phyloP scores from a whole-genome alignment of 805 yeast genomes.

The Diddensiella santjacobensis region DNA sequence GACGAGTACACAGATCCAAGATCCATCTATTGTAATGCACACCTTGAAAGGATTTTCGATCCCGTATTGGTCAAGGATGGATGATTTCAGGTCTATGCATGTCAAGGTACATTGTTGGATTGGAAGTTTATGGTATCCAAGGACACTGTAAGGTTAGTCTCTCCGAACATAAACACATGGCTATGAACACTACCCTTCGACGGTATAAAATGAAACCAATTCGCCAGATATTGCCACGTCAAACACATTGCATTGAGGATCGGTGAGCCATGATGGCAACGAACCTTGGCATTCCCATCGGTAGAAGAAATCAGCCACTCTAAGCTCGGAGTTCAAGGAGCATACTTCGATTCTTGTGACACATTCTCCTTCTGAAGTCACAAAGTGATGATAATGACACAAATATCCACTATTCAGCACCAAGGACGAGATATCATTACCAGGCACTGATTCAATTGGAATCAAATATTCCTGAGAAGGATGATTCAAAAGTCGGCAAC shows the following conservation, averaged over 20 bases:
- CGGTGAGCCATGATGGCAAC: constrained; percentile 12
- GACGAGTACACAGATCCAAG: not conserved
- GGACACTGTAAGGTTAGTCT: not conserved
- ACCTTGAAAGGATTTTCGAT: too few species aligned
- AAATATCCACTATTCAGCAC: constrained; percentile 7
- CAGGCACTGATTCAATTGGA: constrained; percentile 16
- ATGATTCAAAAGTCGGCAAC: constrained; percentile 15
- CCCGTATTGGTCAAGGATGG: too few species aligned
- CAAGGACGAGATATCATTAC: constrained; percentile 11
- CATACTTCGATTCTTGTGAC: constrained; percentile 4
- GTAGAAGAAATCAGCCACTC: constrained; percentile 9
- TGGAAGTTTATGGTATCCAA: not conserved
- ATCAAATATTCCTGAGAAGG: constrained; percentile 17
- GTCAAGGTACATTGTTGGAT: not conserved
- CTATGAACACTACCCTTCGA: constrained; percentile 4
- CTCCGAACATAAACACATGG: not conserved
- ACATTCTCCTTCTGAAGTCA: not conserved
- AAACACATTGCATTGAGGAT: constrained; percentile 13
- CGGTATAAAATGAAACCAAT: constrained; percentile 13
- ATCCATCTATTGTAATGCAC: not conserved
- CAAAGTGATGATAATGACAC: constrained; percentile 15
- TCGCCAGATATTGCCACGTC: constrained; percentile 12
- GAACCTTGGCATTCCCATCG: constrained; percentile 5
- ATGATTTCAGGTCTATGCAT: too few species aligned
- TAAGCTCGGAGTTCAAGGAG: not conserved